Evolutionary conservation across 495 filamentous ascomycete species (phyloP).

Genomic region (Neurospora sp.): DNA sequence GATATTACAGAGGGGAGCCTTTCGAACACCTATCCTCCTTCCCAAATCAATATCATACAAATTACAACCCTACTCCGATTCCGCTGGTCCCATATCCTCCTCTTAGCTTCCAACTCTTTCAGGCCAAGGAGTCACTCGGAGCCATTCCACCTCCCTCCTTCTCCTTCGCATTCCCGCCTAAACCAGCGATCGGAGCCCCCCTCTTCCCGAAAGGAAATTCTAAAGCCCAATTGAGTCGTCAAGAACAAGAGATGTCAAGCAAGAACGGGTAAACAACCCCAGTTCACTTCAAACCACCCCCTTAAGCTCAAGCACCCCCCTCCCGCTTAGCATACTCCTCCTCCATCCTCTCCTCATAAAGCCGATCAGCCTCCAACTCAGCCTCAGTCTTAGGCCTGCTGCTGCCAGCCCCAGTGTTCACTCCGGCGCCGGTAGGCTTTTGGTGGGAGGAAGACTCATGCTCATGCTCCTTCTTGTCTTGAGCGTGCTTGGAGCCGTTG

Average conservation of each 20-base stretch:
- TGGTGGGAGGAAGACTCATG: neutral
- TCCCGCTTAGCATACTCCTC: constrained; percentile 74
- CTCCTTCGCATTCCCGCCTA: too few species aligned
- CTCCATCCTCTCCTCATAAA: constrained; percentile 64
- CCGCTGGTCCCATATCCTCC: neutral
- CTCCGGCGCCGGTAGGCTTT: constrained; percentile 24
- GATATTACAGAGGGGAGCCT: neutral
- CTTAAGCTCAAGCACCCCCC: constrained; percentile 58
- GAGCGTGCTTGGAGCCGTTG: neutral
- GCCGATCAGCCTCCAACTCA: constrained; percentile 44
- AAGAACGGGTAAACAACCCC: too few species aligned
- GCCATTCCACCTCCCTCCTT: too few species aligned
- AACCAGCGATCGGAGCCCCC: too few species aligned
- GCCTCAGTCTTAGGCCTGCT: constrained; percentile 30
- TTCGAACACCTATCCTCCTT: neutral
- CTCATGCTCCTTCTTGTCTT: neutral
- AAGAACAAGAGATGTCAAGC: too few species aligned
- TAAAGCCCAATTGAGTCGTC: too few species aligned
- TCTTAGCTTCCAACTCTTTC: neutral
- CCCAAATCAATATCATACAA: neutral
- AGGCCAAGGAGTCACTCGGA: neutral
- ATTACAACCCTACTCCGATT: neutral
- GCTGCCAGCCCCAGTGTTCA: constrained; percentile 28
- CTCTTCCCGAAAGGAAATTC: too few species aligned
- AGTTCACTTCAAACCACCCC: too few species aligned